A percentile compares a stretch with the other conserved stretches of the same genome.
phyloP scores from a whole-genome alignment of 768 basidiomycete genomes.

The Lactarius indigo region DNA sequence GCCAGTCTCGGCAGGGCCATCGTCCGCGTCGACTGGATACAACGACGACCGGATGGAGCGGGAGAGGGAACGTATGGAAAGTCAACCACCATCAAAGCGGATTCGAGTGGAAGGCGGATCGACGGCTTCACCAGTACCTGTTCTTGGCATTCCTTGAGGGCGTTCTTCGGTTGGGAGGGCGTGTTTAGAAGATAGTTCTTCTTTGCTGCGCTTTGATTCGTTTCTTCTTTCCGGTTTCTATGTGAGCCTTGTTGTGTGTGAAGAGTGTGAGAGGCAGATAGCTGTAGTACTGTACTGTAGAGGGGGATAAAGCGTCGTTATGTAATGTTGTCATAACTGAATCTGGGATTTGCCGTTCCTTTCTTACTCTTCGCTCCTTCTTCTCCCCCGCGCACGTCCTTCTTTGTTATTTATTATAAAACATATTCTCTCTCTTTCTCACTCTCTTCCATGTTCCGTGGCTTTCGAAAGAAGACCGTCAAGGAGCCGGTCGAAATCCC shows the following conservation, averaged over 20 bases:
- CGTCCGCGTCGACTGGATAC: conserved; percentile 24
- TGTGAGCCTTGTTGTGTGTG: neutral
- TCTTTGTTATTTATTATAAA: conserved; percentile 8
- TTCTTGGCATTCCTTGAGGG: conserved; percentile 22
- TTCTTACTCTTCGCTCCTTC: conserved; percentile 5
- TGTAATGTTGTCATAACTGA: conserved; percentile 16
- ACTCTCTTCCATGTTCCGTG: conserved; percentile 56
- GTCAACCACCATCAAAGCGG: conserved; percentile 23
- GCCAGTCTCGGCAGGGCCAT: conserved; percentile 27
- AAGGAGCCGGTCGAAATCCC: conserved; percentile 45
- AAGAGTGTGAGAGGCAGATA: neutral
- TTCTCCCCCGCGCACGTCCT: neutral
- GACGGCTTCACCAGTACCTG: conserved; percentile 21
- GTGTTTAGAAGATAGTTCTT: neutral
- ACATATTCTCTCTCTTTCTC: conserved; percentile 13
- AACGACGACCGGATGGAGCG: conserved; percentile 19
- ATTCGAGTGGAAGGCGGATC: conserved; percentile 26
- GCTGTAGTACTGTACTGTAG: conserved; percentile 9
- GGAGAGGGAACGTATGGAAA: conserved; percentile 18
- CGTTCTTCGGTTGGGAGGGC: neutral
- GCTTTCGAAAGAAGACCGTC: conserved; percentile 61
- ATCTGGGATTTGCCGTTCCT: conserved; percentile 14
- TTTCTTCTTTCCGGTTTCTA: neutral
- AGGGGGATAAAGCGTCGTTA: conserved; percentile 7
- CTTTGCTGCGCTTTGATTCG: neutral